These are phyloP conservation scores for Alternaria angustiovoidea DNA, from an alignment of 2,329 filamentous ascomycete genomes.

Conservation along the genomic window DNA sequence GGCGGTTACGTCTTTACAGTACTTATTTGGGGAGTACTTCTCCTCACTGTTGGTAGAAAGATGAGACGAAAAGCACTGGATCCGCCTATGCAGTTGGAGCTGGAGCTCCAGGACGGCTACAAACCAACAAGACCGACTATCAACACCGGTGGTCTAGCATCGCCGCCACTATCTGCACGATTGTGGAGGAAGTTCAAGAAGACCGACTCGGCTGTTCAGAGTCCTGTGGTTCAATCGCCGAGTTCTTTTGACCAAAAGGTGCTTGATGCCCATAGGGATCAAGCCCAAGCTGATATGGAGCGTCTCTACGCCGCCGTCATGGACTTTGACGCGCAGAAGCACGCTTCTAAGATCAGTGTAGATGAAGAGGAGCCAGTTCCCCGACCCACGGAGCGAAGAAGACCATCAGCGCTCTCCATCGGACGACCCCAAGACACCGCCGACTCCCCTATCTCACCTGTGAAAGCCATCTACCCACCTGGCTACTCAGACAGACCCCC, in stretches of 20 bases:
- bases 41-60: slow-evolving; percentile 58
- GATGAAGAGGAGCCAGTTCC: slow-evolving; percentile 28
- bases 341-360: slow-evolving; percentile 39
- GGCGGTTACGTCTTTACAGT: slow-evolving; percentile 83
- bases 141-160: slow-evolving; percentile 35
- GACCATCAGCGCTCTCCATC: slow-evolving; percentile 45
- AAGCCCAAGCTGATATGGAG: slow-evolving; percentile 84
- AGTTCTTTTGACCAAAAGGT: slow-evolving; percentile 79
- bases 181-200: slow-evolving; percentile 48
- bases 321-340: slow-evolving; percentile 75
- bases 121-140: slow-evolving; percentile 36
- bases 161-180: slow-evolving; percentile 38
- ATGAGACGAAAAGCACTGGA: slow-evolving; percentile 58
- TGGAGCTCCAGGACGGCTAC: slow-evolving; percentile 63
- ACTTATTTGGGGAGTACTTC: slow-evolving; percentile 71
- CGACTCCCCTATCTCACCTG: slow-evolving; percentile 50
- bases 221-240: slow-evolving; percentile 64
- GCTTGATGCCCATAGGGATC: slow-evolving; percentile 75
- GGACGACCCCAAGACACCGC: slow-evolving; percentile 28
- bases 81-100: slow-evolving; percentile 61
- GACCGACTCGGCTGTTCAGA: slow-evolving; percentile 39
- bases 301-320: slow-evolving; percentile 91
- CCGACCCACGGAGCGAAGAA: slow-evolving; percentile 20
- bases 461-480: slow-evolving; percentile 60
- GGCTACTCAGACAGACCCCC: slow-evolving; percentile 39